Evolutionary conservation across 805 yeast species (phyloP).

Genomic region (Suhomyces pyralidae): DNA sequence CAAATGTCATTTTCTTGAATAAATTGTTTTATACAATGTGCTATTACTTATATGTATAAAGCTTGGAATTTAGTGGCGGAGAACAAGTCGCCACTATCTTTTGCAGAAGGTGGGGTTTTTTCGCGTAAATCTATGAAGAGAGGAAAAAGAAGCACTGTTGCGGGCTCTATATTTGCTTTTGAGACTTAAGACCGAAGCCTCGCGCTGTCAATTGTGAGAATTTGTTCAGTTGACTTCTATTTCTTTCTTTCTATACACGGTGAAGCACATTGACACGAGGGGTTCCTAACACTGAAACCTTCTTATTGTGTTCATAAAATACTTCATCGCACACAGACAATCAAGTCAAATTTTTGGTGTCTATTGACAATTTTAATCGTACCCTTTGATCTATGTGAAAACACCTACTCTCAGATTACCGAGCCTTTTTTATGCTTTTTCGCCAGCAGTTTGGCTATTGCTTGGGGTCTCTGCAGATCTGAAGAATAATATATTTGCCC

Average conservation of each 20-base stretch:
- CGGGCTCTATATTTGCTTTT: not conserved
- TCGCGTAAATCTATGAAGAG: not conserved
- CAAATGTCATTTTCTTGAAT: slow-evolving; percentile 10
- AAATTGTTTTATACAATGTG: not conserved
- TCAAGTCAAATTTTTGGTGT: not conserved
- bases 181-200: not conserved
- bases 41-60: not conserved
- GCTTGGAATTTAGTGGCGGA: not conserved
- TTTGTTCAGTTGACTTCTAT: not conserved
- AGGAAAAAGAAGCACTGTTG: not conserved
- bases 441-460: not conserved
- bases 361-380: too few relatives aligned
- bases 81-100: not conserved
- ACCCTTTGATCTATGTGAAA: not conserved
- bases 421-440: not conserved
- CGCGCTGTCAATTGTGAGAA: not conserved
- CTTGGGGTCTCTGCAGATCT: not conserved
- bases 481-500: not conserved
- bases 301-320: not conserved
- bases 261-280: too few relatives aligned
- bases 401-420: not conserved
- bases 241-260: too few relatives aligned
- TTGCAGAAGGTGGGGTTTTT: not conserved
- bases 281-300: not conserved
- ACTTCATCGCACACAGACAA: not conserved